Evolutionary conservation across 2,329 filamentous ascomycete genomes (phyloP), one percentile per base, ranked within the genome.

Genomic region (Talaromyces islandicus): DNA sequence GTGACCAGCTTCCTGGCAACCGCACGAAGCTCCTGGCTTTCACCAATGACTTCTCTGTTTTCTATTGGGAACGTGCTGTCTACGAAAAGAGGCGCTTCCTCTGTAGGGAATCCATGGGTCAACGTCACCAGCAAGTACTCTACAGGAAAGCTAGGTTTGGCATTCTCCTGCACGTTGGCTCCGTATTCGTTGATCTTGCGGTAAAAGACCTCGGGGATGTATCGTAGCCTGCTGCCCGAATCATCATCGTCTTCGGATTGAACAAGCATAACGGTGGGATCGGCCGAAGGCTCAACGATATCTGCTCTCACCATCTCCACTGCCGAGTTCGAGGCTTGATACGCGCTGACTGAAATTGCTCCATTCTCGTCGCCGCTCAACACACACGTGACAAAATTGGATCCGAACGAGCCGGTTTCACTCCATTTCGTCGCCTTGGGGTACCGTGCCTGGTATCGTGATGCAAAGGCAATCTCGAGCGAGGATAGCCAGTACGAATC

Each of bases 181-280:
- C 92, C 92, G 71, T 99, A 96, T 73, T 99, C 93, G 75, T 99
- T 99, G 75, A 96, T 91, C 67, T 86, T 88, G 63, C 93, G 87
- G 78, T 95, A 99, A 77, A 97, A 99, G 4, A 99, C 93, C 70
- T 99, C 94, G 0, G 94, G 94, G 24, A 99, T 96, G 71, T 99
- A 99, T 68, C 92, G 85, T 25, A 88, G 87, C 59, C 86, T 86
- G 72, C 83, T 88, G 55, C 76, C 80, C 59, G 79, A 85, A 66
- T 80, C 85, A 64, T 92, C 88, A 56, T 97, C 92, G 61, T 93
- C 90, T 71, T 97, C 93, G 25, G 90, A 89, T 63, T 92, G 91
- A 4, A 99, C 94, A 52, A 99, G 85, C 93, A 99, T 97, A 57
- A 93, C 88, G 7, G 85, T 87, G 1, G 94, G 94, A 64, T 97